Conservation (phyloP, 768 basidiomycete genomes). For the Phlebiopsis flavidoalba region DNA sequence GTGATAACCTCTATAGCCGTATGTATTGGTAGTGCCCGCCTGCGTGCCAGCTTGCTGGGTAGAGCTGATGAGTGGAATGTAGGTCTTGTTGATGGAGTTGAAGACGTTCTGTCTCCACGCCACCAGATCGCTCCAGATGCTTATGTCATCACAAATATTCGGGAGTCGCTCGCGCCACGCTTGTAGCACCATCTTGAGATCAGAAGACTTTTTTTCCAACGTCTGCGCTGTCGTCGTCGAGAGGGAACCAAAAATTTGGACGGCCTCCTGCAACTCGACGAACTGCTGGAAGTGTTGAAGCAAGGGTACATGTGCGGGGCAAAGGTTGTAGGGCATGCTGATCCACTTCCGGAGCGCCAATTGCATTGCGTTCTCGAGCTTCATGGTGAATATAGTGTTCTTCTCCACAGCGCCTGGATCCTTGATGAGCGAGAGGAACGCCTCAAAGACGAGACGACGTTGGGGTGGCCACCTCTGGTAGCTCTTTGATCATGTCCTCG, state of each 20-base stretch:
- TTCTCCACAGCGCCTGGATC: slow-evolving; percentile 76
- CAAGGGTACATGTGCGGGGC: slow-evolving; percentile 89
- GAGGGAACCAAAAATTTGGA: slow-evolving; percentile 89
- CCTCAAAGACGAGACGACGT: slow-evolving; percentile 97
- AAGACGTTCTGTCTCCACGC: slow-evolving; percentile 99
- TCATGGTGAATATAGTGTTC: slow-evolving; percentile 81
- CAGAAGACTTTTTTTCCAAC: slow-evolving; percentile 90
- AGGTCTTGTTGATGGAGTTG: slow-evolving; percentile 92
- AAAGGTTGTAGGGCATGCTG: slow-evolving; percentile 78
- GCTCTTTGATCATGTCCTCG: slow-evolving; percentile 73
- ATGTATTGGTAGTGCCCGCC: slow-evolving; percentile 65
- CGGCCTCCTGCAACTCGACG: slow-evolving; percentile 94
- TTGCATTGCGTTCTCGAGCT: slow-evolving; percentile 95
- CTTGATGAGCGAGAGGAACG: slow-evolving; percentile 86
- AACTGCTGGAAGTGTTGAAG: slow-evolving; percentile 99
- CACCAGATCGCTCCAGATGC: slow-evolving; percentile 98
- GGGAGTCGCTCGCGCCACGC: slow-evolving; percentile 97
- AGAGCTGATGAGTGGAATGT: slow-evolving; percentile 78
- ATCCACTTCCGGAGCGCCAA: slow-evolving; percentile 95
- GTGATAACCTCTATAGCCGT: slow-evolving; percentile 94
- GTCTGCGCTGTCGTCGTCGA: slow-evolving; percentile 83
- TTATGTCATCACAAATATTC: slow-evolving; percentile 95
- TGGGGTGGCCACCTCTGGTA: slow-evolving; percentile 87
- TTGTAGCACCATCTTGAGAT: slow-evolving; percentile 93
- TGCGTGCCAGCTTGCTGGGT: slow-evolving; percentile 43